Conservation (phyloP, 1,284 basidiomycete species). For the Puccinia horiana region DNA sequence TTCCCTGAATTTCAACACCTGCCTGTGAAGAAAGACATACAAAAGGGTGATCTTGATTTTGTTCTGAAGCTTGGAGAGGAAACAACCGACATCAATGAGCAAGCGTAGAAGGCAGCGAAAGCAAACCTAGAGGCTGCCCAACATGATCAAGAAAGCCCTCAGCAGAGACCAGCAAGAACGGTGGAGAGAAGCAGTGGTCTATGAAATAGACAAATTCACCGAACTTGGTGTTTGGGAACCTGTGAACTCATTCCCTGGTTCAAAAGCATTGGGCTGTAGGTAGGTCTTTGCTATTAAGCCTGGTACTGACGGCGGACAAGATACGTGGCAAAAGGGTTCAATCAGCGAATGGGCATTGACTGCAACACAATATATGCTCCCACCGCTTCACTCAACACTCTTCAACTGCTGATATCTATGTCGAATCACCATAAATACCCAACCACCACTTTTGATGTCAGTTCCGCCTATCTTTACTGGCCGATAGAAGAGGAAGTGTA, state of each 20-base stretch:
- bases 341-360: constrained; percentile 13
- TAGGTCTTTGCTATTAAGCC: constrained; percentile 22
- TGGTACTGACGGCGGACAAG: background rate
- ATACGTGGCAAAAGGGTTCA: constrained; percentile 27
- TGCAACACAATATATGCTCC: constrained; percentile 12
- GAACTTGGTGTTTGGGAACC: background rate
- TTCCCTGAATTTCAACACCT: constrained; percentile 19
- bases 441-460: background rate
- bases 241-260: background rate
- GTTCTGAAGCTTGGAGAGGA: background rate
- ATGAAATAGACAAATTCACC: background rate
- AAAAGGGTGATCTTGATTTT: background rate
- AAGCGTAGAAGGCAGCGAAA: too few species aligned
- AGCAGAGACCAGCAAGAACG: background rate
- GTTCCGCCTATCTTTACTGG: background rate
- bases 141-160: background rate
- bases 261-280: background rate
- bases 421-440: background rate
- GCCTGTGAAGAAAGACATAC: background rate
- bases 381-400: constrained; percentile 16
- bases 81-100: background rate
- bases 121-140: background rate
- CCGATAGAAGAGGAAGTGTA: background rate
- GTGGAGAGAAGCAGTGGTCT: background rate
- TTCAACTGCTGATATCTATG: background rate